Evolutionary conservation across 371 early-diverging fungal genomes (phyloP), one percentile per base, ranked within the genome.

Genomic region (Enteropsectra breve): DNA sequence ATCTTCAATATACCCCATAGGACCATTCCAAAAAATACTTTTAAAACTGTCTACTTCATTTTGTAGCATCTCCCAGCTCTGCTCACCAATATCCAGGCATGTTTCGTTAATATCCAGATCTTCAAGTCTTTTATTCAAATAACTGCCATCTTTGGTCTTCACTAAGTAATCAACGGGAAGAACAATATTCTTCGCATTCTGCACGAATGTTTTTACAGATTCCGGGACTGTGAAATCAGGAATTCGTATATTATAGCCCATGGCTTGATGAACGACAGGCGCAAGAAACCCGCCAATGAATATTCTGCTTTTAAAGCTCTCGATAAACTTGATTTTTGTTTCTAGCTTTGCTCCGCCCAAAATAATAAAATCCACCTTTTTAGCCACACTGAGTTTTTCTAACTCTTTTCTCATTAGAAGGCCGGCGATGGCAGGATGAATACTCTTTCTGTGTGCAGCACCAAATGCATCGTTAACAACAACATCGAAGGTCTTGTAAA

Each of bases 401-500:
- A 97, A 84, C 83, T 97, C 95, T 84, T 92, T 92, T 84, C 91
- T 88, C 90, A 95, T 90, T 76, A 95, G 83, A 79, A 94, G 86
- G 62, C 95, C 95, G 40, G 94, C 88, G 28, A 91, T 91, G 60
- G 86, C 81, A 58, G 88, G 86, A 8, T 69, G 34, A 1, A 5
- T 4, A 13, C 56, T 28, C 64, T 93, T 94, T 76, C 97, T 88
- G 80, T 97, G 97, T 68, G 93, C 91, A 38, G 92, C 92, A 67
- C 96, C 96, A 79, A 97, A 97, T 29, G 94, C 97, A 81, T 97
- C 97, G 83, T 92, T 94, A 64, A 97, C 86, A 75, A 90, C 92
- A 63, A 94, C 80, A 80, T 97, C 96, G 61, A 91, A 94, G 46
- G 93, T 85, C 71, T 84, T 86, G 72, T 88, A 85, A 69, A 95